phyloP scores from a whole-genome alignment of 208 protist species.

The Trypanosomatidae sp. region DNA sequence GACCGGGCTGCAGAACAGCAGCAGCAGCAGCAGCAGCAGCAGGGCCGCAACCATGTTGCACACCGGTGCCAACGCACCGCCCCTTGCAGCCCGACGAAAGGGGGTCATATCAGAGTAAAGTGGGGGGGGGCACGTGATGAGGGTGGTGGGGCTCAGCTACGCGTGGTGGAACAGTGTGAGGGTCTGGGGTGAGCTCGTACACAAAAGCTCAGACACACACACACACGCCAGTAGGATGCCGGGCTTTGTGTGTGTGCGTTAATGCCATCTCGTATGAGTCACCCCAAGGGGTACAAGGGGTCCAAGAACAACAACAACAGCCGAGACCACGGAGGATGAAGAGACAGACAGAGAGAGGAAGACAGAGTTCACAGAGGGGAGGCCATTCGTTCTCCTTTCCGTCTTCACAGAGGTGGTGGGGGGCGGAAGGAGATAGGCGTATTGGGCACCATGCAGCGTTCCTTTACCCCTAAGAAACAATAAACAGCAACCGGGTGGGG shows the following conservation, averaged over 20 bases:
- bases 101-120: neutral
- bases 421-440: neutral
- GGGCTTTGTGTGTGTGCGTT: slow-evolving; percentile 1
- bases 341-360: neutral
- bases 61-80: neutral
- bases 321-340: neutral
- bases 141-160: neutral
- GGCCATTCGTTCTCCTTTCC: neutral
- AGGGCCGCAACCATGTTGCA: neutral
- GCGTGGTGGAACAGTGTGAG: neutral
- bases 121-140: too few species aligned
- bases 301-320: neutral
- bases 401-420: neutral
- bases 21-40: slow-evolving; percentile 4
- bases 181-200: neutral
- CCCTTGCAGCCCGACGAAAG: neutral
- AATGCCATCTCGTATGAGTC: neutral
- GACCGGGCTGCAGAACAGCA: slow-evolving; percentile 6
- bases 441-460: neutral
- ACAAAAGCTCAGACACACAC: neutral
- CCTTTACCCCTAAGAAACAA: neutral
- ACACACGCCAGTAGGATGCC: neutral
- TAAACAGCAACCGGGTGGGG: neutral
- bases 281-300: neutral
- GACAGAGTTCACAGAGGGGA: neutral